Evolutionary conservation across 805 yeast species (phyloP).

Genomic region (Metschnikowia corniflorae): DNA sequence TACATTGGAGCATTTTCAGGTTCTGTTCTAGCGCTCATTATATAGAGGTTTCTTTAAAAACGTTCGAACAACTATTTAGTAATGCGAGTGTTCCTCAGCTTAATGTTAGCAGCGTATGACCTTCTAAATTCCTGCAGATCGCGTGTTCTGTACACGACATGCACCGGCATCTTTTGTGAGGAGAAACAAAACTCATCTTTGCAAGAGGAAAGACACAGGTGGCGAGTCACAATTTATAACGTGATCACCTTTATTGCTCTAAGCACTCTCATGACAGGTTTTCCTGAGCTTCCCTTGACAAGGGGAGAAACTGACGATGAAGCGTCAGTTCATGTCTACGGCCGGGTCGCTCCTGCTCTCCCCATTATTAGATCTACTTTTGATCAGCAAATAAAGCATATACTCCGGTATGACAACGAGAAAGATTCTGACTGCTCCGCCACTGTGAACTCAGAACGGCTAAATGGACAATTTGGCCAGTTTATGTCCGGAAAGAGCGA

Average conservation of each 20-base stretch:
- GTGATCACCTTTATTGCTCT: no score
- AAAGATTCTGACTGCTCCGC: neutral
- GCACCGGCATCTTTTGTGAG: no score
- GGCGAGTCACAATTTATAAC: no score
- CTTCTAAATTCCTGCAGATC: no score
- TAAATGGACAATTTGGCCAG: constrained; percentile 19
- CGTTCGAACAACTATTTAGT: no score
- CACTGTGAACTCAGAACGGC: neutral
- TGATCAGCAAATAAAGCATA: constrained; percentile 10
- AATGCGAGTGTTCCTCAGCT: no score
- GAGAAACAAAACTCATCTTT: no score
- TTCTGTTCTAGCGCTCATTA: constrained; percentile 4
- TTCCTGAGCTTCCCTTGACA: constrained; percentile 35
- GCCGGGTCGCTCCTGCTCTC: constrained; percentile 35
- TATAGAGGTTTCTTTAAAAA: neutral
- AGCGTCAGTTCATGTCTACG: constrained; percentile 38
- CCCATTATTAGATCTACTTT: constrained; percentile 25
- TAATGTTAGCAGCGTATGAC: no score
- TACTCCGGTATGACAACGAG: neutral
- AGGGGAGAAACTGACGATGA: constrained; percentile 42
- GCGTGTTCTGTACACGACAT: no score
- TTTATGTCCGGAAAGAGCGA: no score
- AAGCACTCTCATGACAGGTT: constrained; percentile 17
- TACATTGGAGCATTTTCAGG: constrained; percentile 73
- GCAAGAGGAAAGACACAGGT: no score